phyloP scores from a whole-genome alignment of 306 rosid species.

The Hippophae gyantsensis region DNA sequence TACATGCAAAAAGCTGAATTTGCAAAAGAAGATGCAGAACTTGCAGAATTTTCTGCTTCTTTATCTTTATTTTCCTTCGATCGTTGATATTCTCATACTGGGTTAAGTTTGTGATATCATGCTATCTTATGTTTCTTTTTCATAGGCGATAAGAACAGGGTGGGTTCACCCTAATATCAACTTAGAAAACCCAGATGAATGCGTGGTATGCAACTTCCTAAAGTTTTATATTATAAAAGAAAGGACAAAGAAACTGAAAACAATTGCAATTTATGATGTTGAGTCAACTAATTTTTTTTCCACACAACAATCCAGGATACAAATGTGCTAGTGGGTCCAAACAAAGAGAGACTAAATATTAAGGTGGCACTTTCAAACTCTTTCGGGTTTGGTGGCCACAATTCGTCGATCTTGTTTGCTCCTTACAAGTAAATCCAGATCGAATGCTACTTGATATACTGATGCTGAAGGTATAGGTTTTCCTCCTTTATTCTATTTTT shows the following conservation, averaged over 20 bases:
- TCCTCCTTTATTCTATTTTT: too few relatives aligned
- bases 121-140: constrained; percentile 2
- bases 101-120: constrained; percentile 8
- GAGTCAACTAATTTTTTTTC: constrained; percentile 21
- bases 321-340: constrained; percentile 69
- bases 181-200: constrained; percentile 76
- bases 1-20: too few relatives aligned
- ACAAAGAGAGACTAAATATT: constrained; percentile 74
- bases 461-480: constrained; percentile 21
- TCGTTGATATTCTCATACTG: neutral
- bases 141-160: constrained; percentile 84
- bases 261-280: neutral
- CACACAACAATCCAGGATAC: constrained; percentile 39
- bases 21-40: neutral
- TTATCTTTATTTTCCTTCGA: neutral
- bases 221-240: neutral
- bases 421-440: constrained; percentile 52
- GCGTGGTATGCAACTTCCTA: constrained; percentile 54
- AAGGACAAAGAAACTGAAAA: neutral
- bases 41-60: neutral
- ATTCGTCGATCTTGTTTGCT: constrained; percentile 83
- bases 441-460: constrained; percentile 21
- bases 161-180: constrained; percentile 97
- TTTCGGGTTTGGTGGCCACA: constrained; percentile 96
- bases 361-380: constrained; percentile 89